Evolutionary conservation across 2,329 filamentous ascomycete genomes (phyloP), one percentile per base, ranked within the genome.

Genomic region (Botryosphaeria dothidea): DNA sequence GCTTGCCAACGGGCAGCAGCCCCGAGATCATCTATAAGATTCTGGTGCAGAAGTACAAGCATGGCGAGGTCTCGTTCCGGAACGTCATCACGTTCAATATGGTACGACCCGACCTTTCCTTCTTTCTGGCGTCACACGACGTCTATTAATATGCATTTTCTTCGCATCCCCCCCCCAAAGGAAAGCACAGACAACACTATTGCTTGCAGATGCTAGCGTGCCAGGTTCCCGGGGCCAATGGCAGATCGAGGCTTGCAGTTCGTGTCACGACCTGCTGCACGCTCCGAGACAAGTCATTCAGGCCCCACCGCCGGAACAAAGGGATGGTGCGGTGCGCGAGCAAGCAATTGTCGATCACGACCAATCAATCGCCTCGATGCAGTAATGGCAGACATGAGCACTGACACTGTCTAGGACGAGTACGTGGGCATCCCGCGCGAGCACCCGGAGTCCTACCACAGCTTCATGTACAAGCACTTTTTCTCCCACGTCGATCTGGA

Each of bases 71-170:
- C 72, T 94, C 92, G 1, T 96, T 96, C 76, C 88, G 90, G 73
- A 87, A 96, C 89, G 91, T 96, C 72, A 86, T 95, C 74, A 96
- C 92, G 27, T 96, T 96, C 84, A 95, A 95, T 79, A 95, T 95
- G 92, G 89, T 90, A 84, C 66, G 80, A 69, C 49, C 23, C 25
- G 11, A 23, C 31, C 21, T 51, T 38, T 62, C 31, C 57, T 21
- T 34, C 45, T 23, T 38, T 23, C 29, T 38, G 19, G 27, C 52
- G 34, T 41, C 52, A 17, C 52, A 25, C 52, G 45, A 41, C 7
- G 11, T 38, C 56, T 60, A 60, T 60, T 34, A 60, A 60, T 60
- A 60, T 34, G 23, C 51, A 17, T 29, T 43, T 57, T 27, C 21
- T 67, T 64, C 48, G 51, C 48, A 45, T 52, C 54, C 34, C 63